These are phyloP conservation scores for Aphanomyces stellatus DNA, from an alignment of 352 stramenopile species.

Conservation along the genomic window DNA sequence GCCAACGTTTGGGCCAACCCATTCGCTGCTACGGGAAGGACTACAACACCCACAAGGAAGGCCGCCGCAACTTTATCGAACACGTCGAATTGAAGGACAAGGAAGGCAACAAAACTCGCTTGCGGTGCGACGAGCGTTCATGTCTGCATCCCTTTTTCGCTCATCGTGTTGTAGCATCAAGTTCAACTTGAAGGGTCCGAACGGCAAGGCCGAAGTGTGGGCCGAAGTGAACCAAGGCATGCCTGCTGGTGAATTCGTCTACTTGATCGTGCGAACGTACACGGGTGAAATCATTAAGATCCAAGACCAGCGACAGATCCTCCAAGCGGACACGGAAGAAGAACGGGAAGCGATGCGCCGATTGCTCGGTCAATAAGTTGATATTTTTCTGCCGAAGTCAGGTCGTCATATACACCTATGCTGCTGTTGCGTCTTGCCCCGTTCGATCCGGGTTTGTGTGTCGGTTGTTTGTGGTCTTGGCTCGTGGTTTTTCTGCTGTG, in stretches of 20 bases:
- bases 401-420: background rate
- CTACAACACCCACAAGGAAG: slow-evolving; percentile 88
- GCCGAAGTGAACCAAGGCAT: slow-evolving; percentile 89
- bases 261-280: slow-evolving; percentile 92
- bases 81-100: slow-evolving; percentile 88
- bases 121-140: slow-evolving; percentile 12
- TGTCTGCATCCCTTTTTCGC: slow-evolving; percentile 12
- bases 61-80: slow-evolving; percentile 93
- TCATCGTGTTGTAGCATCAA: slow-evolving; percentile 69
- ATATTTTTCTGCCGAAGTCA: background rate
- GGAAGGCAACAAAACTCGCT: slow-evolving; percentile 72
- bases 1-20: slow-evolving; percentile 74
- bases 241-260: slow-evolving; percentile 92
- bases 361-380: slow-evolving; percentile 33
- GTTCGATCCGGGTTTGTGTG: background rate
- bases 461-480: too few relatives aligned
- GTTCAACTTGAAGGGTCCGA: slow-evolving; percentile 93
- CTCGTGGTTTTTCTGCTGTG: too few relatives aligned
- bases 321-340: slow-evolving; percentile 58
- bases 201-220: slow-evolving; percentile 86
- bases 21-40: slow-evolving; percentile 92
- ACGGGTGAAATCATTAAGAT: slow-evolving; percentile 86
- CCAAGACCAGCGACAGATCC: slow-evolving; percentile 88
- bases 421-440: background rate
- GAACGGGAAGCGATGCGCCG: slow-evolving; percentile 70